Percentiles rank a stretch among this genome's conserved stretches.
These are phyloP conservation scores for Scolecobasidium constrictum DNA, from an alignment of 2,329 filamentous ascomycete species.

Conservation along the genomic window DNA sequence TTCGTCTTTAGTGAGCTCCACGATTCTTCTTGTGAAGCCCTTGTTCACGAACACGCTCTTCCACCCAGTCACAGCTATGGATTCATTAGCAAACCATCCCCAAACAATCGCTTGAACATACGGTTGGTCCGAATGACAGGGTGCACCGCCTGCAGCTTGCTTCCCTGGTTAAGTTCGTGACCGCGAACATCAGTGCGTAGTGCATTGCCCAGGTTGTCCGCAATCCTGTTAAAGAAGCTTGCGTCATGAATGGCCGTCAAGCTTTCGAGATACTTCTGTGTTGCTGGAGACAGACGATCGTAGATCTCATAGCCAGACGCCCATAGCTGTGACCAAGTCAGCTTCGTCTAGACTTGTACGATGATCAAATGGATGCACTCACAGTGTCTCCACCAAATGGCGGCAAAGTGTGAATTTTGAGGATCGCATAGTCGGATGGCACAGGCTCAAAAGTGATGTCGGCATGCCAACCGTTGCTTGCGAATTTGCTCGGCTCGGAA, in stretches of 20 bases:
- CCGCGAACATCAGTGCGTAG: constrained; percentile 39
- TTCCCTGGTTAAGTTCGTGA: constrained; percentile 43
- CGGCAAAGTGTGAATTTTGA: constrained; percentile 47
- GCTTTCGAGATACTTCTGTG: constrained; percentile 37
- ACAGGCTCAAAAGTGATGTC: constrained; percentile 55
- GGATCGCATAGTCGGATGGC: constrained; percentile 53
- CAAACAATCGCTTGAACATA: too few species aligned
- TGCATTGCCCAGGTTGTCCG: constrained; percentile 27
- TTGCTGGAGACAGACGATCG: constrained; percentile 36
- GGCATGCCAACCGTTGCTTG: constrained; percentile 37
- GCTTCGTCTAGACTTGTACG: neutral
- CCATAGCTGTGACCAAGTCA: constrained; percentile 21
- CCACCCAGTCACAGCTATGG: constrained; percentile 54
- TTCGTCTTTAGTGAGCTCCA: constrained; percentile 33
- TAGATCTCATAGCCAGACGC: constrained; percentile 33
- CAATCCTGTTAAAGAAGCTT: constrained; percentile 30
- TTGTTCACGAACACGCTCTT: constrained; percentile 43
- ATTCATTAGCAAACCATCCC: too few species aligned
- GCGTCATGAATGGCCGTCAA: constrained; percentile 36
- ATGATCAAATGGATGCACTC: neutral
- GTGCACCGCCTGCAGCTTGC: constrained; percentile 39
- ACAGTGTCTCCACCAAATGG: constrained; percentile 35
- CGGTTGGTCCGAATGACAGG: constrained; percentile 51
- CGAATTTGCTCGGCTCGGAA: constrained; percentile 26
- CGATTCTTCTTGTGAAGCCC: constrained; percentile 28